A percentile compares a stretch with the other conserved stretches of the same genome.
These are phyloP conservation scores for Agaricus bisporus DNA, from an alignment of 768 basidiomycete species.

Conservation along the genomic window DNA sequence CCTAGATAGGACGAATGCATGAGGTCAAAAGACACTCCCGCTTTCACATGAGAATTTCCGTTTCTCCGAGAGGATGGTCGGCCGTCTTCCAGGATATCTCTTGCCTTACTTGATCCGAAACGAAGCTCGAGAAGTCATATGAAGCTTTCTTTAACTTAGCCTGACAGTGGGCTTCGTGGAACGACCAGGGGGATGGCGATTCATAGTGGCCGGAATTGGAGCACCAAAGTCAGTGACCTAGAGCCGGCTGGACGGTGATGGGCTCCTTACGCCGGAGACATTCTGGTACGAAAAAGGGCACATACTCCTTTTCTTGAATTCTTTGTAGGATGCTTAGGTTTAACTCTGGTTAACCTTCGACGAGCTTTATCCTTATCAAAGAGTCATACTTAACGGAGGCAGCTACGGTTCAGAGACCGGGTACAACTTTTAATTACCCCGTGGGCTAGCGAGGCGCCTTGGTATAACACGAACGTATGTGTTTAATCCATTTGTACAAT, in stretches of 20 bases:
- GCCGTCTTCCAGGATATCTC: background rate
- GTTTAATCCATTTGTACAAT: no score
- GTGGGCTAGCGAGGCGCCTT: no score
- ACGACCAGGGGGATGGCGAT: background rate
- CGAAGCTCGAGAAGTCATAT: no score
- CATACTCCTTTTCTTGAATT: background rate
- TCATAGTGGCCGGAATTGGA: no score
- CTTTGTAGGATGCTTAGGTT: no score
- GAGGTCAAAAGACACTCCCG: no score
- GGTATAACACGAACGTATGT: no score
- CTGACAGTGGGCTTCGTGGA: background rate
- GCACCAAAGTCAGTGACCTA: background rate
- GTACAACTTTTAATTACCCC: no score
- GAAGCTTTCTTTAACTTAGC: background rate
- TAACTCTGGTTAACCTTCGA: background rate
- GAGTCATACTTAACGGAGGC: no score
- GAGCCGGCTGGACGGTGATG: background rate
- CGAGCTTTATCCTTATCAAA: background rate
- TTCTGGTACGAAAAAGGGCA: background rate
- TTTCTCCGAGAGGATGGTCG: conserved; percentile 1
- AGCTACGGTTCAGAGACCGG: no score
- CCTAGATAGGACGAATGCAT: no score
- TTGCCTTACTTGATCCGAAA: background rate
- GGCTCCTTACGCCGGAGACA: no score
- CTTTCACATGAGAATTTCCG: background rate